Evolutionary conservation across 805 yeast genomes (phyloP).

Genomic region (Middelhovenomyces tepae): DNA sequence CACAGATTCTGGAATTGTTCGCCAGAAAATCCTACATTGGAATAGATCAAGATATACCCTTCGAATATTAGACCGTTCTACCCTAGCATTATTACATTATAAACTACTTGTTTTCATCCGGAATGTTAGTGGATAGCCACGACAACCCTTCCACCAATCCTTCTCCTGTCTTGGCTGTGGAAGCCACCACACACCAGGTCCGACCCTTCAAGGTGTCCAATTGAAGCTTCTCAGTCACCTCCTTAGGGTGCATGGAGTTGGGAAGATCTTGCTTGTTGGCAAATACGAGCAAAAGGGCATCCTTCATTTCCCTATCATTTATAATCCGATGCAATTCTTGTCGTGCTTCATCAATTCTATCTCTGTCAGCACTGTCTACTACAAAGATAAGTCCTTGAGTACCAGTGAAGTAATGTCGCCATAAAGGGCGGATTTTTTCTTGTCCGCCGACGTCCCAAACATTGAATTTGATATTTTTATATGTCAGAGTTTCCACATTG

Average conservation of each 20-base stretch:
- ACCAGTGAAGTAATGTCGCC: conserved; percentile 95
- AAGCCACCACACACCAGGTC: conserved; percentile 86
- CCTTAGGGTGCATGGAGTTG: conserved; percentile 66
- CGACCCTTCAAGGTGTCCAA: conserved; percentile 57
- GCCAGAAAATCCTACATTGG: too few species aligned
- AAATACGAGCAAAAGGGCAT: conserved; percentile 70
- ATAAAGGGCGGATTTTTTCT: conserved; percentile 79
- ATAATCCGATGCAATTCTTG: conserved; percentile 70
- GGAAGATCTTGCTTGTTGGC: conserved; percentile 83
- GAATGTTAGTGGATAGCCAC: conserved; percentile 67
- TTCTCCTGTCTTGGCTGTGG: conserved; percentile 82
- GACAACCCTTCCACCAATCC: conserved; percentile 82
- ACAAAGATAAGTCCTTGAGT: conserved; percentile 89
- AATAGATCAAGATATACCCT: too few species aligned
- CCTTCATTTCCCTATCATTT: conserved; percentile 73
- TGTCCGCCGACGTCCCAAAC: conserved; percentile 98
- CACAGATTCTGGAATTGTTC: too few species aligned
- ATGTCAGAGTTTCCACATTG: conserved; percentile 80
- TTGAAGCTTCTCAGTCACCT: conserved; percentile 64
- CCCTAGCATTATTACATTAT: too few species aligned
- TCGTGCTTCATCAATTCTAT: conserved; percentile 68
- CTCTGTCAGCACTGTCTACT: conserved; percentile 69
- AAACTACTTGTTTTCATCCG: conserved; percentile 22
- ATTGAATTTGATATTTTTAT: conserved; percentile 72
- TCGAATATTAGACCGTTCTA: too few species aligned